Base-by-base conservation (phyloP, 2,329 filamentous ascomycete genomes). In the Exophiala spinifera region DNA sequence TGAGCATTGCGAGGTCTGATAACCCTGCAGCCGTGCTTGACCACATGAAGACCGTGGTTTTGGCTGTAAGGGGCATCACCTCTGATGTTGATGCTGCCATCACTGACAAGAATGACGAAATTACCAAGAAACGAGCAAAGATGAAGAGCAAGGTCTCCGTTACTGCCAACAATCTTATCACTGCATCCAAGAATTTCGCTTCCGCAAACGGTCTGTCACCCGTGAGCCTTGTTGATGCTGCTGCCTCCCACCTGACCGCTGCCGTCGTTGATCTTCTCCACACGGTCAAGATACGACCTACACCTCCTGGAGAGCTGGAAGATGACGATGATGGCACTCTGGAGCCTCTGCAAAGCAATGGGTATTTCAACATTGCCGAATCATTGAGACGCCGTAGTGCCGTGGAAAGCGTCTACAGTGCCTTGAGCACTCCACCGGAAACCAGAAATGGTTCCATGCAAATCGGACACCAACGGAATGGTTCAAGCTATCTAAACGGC, bases 111-210 rank as follows among this genome's bases (percentile, higher is more conserved):
- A 80, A 82, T 57, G 69, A 68, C 23, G 81, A 81, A 33, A 76
- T 77, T 23, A 70, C 74, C 34, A 80, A 83, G 60, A 76, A 86
- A 59, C 83, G 84, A 61, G 75, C 78, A 23, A 90, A 86, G 69
- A 79, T 95, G 57, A 95, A 89, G 72, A 81, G 83, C 46, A 86
- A 87, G 55, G 87, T 97, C 2, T 95, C 91, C n/a, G 87, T 87
- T 2, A 95, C 92, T 1, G 91, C 94, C 46, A 97, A 97, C 76
- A 94, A 92, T 66, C 78, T 99, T 54, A 96, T 97, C 65, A 97
- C 92, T 2, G 90, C 92, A 1, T 87, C 89, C 31, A 96, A 95
- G 75, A 96, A 96, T 67, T 96, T 94, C 70, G 86, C 88, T 31
- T 81, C 83, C 10, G 86, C 90, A 0, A 85, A 83, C 17, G 94